A percentile compares a stretch with the other conserved stretches of the same genome.
Conservation (phyloP, 495 filamentous ascomycete genomes). For the Penicillium malachiteum region DNA sequence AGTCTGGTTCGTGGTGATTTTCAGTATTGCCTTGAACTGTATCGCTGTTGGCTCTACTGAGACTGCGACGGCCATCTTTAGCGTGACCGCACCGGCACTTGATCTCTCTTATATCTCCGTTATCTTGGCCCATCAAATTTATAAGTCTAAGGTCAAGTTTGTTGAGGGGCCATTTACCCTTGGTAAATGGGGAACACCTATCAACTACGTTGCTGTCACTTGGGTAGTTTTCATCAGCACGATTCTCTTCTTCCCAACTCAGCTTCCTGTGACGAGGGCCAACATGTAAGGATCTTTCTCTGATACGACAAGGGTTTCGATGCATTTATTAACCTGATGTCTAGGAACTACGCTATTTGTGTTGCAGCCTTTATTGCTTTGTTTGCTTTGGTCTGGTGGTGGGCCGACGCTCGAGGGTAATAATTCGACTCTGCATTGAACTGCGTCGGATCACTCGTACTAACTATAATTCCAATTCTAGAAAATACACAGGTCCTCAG, state of each 20-base stretch:
- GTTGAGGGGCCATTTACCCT: conserved; percentile 64
- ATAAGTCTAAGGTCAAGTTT: conserved; percentile 57
- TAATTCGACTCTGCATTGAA: conserved; percentile 8
- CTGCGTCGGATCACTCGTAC: too few species aligned
- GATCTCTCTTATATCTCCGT: conserved; percentile 70
- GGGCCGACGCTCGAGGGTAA: conserved; percentile 56
- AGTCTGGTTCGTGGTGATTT: conserved; percentile 70
- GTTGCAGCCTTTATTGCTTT: conserved; percentile 62
- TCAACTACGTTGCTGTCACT: conserved; percentile 60
- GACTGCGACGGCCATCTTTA: conserved; percentile 70
- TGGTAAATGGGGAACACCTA: conserved; percentile 55
- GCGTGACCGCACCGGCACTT: conserved; percentile 66
- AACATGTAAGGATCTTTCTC: conserved; percentile 54
- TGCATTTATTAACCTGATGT: conserved; percentile 3
- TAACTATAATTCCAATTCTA: conserved; percentile 13
- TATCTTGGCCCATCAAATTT: conserved; percentile 62
- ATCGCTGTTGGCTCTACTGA: conserved; percentile 69
- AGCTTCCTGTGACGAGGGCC: conserved; percentile 56
- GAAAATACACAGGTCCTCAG: conserved; percentile 56
- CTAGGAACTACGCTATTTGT: conserved; percentile 65
- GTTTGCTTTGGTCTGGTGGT: conserved; percentile 68
- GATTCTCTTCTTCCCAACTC: conserved; percentile 65
- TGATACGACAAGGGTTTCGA: neutral
- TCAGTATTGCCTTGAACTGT: conserved; percentile 58
- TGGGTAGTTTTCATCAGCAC: conserved; percentile 70